Evolutionary conservation across 2,329 filamentous ascomycete species (phyloP), one percentile per base, ranked within the genome.

Genomic region (Geosmithia putterillii): DNA sequence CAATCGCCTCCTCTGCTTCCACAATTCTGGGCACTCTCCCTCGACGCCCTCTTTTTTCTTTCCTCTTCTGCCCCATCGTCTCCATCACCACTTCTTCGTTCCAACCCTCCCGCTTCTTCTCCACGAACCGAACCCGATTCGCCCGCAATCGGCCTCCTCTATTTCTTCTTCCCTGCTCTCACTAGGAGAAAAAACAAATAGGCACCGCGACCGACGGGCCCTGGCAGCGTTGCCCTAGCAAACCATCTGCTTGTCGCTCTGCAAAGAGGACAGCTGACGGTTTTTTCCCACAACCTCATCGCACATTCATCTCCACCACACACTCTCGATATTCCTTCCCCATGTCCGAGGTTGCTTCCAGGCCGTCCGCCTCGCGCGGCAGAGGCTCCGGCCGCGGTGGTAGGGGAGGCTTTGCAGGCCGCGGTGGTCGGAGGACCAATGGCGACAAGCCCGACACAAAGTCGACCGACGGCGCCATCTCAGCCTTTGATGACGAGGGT

Each of bases 261-360:
- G 17, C 23, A 17, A n/a, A 25, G 44, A 42, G 58, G 59, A 60
- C 59, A 61, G 54, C 57, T 57, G 56, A 62, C 61, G 53, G 44
- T 57, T 58, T 32, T n/a, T n/a, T n/a, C n/a, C n/a, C n/a, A n/a
- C 10, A 32, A 32, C 28, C 10, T 12, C 28, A 32, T 10, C 6
- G 10, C 50, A 47, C 50, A 47, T 48, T 42, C 32, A n/a, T 40
- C 47, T 51, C 45, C 51, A 52, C 49, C 49, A n/a, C n/a, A n/a
- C n/a, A n/a, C 51, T 49, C 46, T 39, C 46, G 51, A 54, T 48
- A 52, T 28, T 23, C 57, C 62, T 23, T 39, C 58, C 67, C 64
- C 70, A 96, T 96, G 92, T 94, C 92, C 76, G 90, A 96, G 78
- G 79, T 86, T 71, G 83, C 88, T 74, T 77, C 83, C 69, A 79